phyloP scores from a whole-genome alignment of 2,329 filamentous ascomycete species.

The Stachybotrys echinatus region DNA sequence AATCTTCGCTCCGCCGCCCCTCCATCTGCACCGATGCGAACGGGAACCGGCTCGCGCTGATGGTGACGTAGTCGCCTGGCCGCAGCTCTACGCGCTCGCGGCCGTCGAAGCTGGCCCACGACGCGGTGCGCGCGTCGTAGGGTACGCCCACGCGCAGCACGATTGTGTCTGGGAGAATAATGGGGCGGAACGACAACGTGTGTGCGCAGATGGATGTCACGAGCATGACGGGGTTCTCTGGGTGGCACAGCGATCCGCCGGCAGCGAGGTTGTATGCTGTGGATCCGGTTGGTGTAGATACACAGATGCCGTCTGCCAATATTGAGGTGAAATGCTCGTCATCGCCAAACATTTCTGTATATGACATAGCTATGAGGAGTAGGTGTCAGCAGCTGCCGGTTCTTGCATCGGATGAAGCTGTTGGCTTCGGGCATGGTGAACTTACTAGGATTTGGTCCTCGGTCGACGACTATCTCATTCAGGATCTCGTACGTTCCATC shows the following conservation, averaged over 20 bases:
- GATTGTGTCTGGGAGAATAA: constrained; percentile 93
- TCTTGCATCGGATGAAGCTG: background rate
- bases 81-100: constrained; percentile 76
- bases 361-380: constrained; percentile 78
- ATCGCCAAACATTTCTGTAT: constrained; percentile 87
- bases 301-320: constrained; percentile 86
- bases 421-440: constrained; percentile 14
- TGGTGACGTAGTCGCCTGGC: constrained; percentile 79
- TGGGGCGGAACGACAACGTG: constrained; percentile 91
- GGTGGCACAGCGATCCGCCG: constrained; percentile 91
- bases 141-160: constrained; percentile 91
- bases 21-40: constrained; percentile 72
- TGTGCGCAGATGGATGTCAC: constrained; percentile 93
- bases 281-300: constrained; percentile 89
- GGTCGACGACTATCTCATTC: constrained; percentile 94
- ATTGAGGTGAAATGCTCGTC: constrained; percentile 94
- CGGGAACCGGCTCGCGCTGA: constrained; percentile 74
- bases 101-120: constrained; percentile 98
- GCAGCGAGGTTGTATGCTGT: constrained; percentile 95
- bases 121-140: constrained; percentile 81
- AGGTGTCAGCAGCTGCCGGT: constrained; percentile 5
- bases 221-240: constrained; percentile 93
- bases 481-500: constrained; percentile 84
- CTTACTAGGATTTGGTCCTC: constrained; percentile 87
- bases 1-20: constrained; percentile 67